Conservation (phyloP, 305 asterid species). For the Lippia alba region DNA sequence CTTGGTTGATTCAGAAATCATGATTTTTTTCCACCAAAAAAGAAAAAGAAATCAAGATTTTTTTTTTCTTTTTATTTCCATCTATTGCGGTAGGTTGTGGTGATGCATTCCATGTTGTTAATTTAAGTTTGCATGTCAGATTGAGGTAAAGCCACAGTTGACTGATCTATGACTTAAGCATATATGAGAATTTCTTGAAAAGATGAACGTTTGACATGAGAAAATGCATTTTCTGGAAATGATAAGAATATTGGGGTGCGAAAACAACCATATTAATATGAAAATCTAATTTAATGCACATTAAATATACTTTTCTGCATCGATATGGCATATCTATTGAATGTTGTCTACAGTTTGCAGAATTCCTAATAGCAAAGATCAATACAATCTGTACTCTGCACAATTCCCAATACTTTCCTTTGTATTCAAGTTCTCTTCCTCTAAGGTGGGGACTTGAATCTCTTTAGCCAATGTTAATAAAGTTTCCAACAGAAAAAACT, state of each 20-base stretch:
- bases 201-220: too few relatives aligned
- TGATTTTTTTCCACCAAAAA: conserved; percentile 1
- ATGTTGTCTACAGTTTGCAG: background rate
- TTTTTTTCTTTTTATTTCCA: too few relatives aligned
- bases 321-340: background rate
- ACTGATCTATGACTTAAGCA: too few relatives aligned
- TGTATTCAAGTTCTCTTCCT: conserved; percentile 22
- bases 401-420: conserved; percentile 32
- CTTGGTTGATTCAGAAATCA: background rate
- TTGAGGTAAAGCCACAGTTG: background rate
- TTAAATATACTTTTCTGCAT: background rate
- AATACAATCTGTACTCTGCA: background rate
- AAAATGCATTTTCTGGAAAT: background rate
- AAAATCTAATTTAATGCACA: background rate
- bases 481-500: conserved; percentile 19
- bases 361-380: background rate
- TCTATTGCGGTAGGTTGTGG: too few relatives aligned
- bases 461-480: conserved; percentile 17
- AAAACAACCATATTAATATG: background rate
- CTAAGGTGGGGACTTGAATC: conserved; percentile 29
- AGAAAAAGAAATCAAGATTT: too few relatives aligned
- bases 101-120: too few relatives aligned
- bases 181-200: too few relatives aligned
- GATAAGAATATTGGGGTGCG: background rate
- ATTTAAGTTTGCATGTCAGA: background rate